phyloP scores from a whole-genome alignment of 257 asterid species.

The Nicotiana undulata region DNA sequence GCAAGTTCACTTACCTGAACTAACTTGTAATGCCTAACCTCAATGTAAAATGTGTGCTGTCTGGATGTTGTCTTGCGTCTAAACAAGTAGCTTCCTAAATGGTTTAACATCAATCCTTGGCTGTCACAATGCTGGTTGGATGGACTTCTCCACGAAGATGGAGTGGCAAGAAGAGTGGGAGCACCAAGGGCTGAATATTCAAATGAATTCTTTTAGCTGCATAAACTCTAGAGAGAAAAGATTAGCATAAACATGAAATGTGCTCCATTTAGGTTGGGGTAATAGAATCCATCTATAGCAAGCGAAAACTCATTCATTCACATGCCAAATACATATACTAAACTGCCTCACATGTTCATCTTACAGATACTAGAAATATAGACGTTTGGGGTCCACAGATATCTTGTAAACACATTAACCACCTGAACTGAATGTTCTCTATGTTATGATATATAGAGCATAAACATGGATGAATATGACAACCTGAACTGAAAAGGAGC shows the following conservation, averaged over 20 bases:
- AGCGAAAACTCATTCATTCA: not conserved
- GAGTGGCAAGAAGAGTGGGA: not conserved
- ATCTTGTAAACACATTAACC: not conserved
- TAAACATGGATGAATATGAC: not conserved
- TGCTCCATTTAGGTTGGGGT: not conserved
- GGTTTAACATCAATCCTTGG: not conserved
- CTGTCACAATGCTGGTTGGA: not conserved
- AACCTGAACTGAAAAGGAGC: not conserved
- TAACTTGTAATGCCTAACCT: not conserved
- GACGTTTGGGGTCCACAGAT: not conserved
- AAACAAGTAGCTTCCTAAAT: not conserved
- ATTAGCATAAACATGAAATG: not conserved
- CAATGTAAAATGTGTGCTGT: not conserved
- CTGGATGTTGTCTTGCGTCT: not conserved
- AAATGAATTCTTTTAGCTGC: not conserved
- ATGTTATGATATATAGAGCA: not conserved
- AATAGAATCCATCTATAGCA: not conserved
- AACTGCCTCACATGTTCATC: not conserved
- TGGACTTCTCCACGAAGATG: conserved; percentile 2
- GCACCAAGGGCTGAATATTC: not conserved
- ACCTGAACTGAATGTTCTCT: not conserved
- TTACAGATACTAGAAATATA: not conserved
- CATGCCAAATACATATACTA: not conserved
- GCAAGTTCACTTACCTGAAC: not conserved
- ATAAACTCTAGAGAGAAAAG: not conserved